A percentile compares a stretch with the other conserved stretches of the same genome.
Conservation (phyloP, 495 filamentous ascomycete genomes). For the Penicillium paxilli region DNA sequence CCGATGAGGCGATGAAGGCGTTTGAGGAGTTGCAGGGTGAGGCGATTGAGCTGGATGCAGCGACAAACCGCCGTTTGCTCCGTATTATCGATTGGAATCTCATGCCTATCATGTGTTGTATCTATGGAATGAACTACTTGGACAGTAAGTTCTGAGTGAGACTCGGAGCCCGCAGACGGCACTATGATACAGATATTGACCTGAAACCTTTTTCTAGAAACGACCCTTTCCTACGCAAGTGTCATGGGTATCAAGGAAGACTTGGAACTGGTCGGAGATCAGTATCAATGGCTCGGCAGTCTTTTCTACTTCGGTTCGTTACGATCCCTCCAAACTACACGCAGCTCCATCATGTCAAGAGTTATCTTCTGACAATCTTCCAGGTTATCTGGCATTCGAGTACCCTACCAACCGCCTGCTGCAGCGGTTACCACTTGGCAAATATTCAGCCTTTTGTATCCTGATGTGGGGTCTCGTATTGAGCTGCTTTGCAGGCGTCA, state of each 20-base stretch:
- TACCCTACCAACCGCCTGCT: constrained; percentile 63
- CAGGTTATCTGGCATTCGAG: constrained; percentile 63
- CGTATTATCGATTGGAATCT: constrained; percentile 60
- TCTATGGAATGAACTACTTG: constrained; percentile 65
- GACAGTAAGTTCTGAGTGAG: constrained; percentile 46
- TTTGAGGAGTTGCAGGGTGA: constrained; percentile 50
- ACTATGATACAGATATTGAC: not conserved
- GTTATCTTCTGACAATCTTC: not conserved
- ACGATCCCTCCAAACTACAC: not conserved
- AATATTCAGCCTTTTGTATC: constrained; percentile 57
- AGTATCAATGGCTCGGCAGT: constrained; percentile 57
- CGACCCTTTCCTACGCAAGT: constrained; percentile 62
- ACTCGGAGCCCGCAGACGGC: not conserved
- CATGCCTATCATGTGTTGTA: constrained; percentile 62
- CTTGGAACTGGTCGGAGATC: constrained; percentile 37
- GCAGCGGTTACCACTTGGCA: constrained; percentile 58
- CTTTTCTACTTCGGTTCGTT: constrained; percentile 61
- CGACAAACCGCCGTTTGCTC: constrained; percentile 55
- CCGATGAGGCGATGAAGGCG: constrained; percentile 61
- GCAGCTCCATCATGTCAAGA: not conserved
- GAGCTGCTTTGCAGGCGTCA: constrained; percentile 53
- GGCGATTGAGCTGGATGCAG: constrained; percentile 51
- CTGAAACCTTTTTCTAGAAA: constrained; percentile 38
- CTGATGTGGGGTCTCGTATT: constrained; percentile 60
- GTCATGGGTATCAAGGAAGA: constrained; percentile 61